Evolutionary conservation across 192 early-diverging fungal species (phyloP).

Genomic region (Phlyctochytrium planicorne): DNA sequence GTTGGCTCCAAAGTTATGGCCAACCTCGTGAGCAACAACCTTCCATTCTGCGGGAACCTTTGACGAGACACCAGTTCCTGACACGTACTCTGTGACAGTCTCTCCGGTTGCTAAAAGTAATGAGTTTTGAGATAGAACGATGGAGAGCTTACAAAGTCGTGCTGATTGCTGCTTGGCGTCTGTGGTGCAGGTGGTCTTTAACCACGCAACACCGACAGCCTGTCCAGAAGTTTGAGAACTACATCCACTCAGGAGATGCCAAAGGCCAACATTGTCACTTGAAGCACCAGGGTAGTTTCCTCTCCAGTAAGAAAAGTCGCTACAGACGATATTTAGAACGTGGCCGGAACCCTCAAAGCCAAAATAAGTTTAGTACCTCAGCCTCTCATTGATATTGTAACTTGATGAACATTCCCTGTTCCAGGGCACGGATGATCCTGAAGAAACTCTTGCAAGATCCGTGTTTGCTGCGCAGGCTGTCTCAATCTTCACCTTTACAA

Average conservation of each 20-base stretch:
- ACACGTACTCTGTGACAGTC: slow-evolving; percentile 49
- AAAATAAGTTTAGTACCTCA: slow-evolving; percentile 40
- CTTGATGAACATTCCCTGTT: slow-evolving; percentile 70
- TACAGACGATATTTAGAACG: slow-evolving; percentile 1
- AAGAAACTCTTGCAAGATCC: not conserved
- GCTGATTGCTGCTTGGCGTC: slow-evolving; percentile 40
- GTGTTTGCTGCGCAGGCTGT: slow-evolving; percentile 38
- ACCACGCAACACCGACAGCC: slow-evolving; percentile 84
- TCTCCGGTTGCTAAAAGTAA: slow-evolving; percentile 15
- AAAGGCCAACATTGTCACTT: slow-evolving; percentile 76
- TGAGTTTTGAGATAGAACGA: not conserved
- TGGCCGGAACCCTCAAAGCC: not conserved
- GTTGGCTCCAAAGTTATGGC: slow-evolving; percentile 76
- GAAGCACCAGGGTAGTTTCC: slow-evolving; percentile 47
- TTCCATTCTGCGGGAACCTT: slow-evolving; percentile 88
- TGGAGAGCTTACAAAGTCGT: not conserved
- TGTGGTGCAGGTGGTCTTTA: slow-evolving; percentile 68
- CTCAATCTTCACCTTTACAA: slow-evolving; percentile 76
- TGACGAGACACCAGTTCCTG: slow-evolving; percentile 83
- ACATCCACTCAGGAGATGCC: slow-evolving; percentile 85
- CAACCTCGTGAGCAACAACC: slow-evolving; percentile 92
- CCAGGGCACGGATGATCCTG: slow-evolving; percentile 51
- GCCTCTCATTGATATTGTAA: slow-evolving; percentile 70
- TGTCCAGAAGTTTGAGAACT: slow-evolving; percentile 20
- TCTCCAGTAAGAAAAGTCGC: slow-evolving; percentile 90